Conservation (phyloP, 371 early-diverging fungal species). For the Rhizoclosmatium hyalinum region DNA sequence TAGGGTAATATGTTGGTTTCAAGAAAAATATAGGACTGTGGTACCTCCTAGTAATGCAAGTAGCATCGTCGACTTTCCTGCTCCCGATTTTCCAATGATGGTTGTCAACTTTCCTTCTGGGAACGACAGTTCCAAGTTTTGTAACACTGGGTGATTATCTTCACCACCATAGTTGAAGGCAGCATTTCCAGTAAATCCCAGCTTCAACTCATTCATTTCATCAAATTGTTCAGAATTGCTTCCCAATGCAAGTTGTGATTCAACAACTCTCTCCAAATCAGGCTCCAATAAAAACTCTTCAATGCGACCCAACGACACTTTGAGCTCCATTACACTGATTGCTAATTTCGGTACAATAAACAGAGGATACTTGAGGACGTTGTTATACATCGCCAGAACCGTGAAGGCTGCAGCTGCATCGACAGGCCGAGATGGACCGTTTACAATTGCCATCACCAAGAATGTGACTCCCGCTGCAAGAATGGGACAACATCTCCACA, state of each 20-base stretch:
- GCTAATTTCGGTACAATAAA: constrained; percentile 39
- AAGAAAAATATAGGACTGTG: constrained; percentile 65
- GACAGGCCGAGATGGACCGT: background rate
- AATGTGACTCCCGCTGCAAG: constrained; percentile 33
- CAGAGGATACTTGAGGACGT: constrained; percentile 37
- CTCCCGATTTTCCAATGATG: constrained; percentile 67
- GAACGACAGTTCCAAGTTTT: constrained; percentile 52
- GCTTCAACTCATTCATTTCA: no score
- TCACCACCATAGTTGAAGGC: constrained; percentile 17
- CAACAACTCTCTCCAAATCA: constrained; percentile 16
- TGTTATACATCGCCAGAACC: constrained; percentile 35
- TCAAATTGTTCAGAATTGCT: background rate
- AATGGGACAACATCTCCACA: constrained; percentile 34
- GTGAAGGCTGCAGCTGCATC: constrained; percentile 40
- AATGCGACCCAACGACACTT: constrained; percentile 22
- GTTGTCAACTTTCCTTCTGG: constrained; percentile 63
- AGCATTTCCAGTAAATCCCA: constrained; percentile 26
- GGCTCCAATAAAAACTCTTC: constrained; percentile 32
- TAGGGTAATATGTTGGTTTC: background rate
- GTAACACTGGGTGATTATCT: constrained; percentile 21
- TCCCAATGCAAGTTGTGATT: background rate
- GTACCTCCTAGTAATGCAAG: constrained; percentile 68
- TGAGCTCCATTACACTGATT: constrained; percentile 33
- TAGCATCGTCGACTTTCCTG: constrained; percentile 72
- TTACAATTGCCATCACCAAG: constrained; percentile 4